Percentiles rank a stretch among this genome's conserved stretches.
phyloP scores from a whole-genome alignment of 306 rosid genomes.

The Comarum palustre region DNA sequence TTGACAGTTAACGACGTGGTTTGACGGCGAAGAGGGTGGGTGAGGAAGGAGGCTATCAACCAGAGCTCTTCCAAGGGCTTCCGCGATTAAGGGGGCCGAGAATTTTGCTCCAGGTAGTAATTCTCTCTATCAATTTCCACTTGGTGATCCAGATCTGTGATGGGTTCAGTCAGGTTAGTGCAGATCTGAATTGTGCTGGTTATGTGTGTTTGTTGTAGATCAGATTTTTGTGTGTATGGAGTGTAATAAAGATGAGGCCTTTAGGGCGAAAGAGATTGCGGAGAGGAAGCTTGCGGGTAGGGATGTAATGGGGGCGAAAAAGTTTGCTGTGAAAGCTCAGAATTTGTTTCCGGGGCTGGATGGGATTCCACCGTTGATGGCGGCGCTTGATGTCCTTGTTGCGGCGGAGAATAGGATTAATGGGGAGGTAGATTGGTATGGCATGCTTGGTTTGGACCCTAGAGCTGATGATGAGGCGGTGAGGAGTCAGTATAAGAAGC shows the following conservation, averaged over 20 bases:
- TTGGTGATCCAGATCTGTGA: too few relatives aligned
- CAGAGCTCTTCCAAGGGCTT: too few relatives aligned
- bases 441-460: constrained; percentile 69
- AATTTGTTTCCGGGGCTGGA: constrained; percentile 72
- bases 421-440: constrained; percentile 88
- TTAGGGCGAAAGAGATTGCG: constrained; percentile 74
- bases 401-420: constrained; percentile 61
- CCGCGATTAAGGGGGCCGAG: too few relatives aligned
- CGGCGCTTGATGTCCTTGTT: constrained; percentile 72
- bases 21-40: too few relatives aligned
- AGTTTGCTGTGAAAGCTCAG: constrained; percentile 82
- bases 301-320: constrained; percentile 69
- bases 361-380: constrained; percentile 73
- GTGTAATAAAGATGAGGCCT: constrained; percentile 91
- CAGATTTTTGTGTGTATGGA: constrained; percentile 65
- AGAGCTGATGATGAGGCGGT: constrained; percentile 68
- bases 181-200: too few relatives aligned
- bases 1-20: too few relatives aligned
- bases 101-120: too few relatives aligned
- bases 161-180: too few relatives aligned
- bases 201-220: not conserved
- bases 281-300: constrained; percentile 70
- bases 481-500: constrained; percentile 71
- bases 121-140: too few relatives aligned
- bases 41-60: too few relatives aligned